Evolutionary conservation across 1,284 basidiomycete genomes (phyloP), one percentile per base, ranked within the genome.

Genomic region (Afroboletus lepidellus): DNA sequence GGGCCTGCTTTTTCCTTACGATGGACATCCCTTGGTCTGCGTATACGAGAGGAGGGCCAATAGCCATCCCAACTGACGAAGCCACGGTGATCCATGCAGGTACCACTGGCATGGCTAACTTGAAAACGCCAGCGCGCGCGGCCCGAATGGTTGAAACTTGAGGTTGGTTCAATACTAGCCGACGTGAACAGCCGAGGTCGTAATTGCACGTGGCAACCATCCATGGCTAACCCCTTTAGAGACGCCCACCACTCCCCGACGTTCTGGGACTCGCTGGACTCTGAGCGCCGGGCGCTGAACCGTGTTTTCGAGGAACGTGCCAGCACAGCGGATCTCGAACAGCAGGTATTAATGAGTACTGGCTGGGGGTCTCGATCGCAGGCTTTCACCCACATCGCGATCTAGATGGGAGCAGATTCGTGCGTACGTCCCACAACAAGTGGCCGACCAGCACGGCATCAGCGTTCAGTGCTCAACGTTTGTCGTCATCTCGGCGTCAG

Each of bases 1-100:
- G 12, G 24, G 62, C 73, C 53, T 54, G 80, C 87, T 81, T 85
- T 73, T 87, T 89, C 48, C 77, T 80, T 50, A 90, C 70, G 45
- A 90, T 90, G 20, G 85, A 90, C 48, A 75, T 69, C 4, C 86
- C 82, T 68, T 92, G 90, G 71, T 92, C 90, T 30, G 80, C 84
- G 60, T 92, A 92, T 11, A 92, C 88, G 62, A 83, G 70, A 5
- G 82, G 78, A 5, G 81, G 80, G 0, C 74, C 82, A 20, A 83
- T 62, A 24, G 81, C 81, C 81, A 81, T 81, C 37, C 75, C 79
- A 23, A 77, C 52, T 8, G 79, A 78, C 34, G 75, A 72, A 24
- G 72, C 41, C 3, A 66, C 67, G 11, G 74, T 68, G 18, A 81
- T 48, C 78, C 78, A 80, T 60, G 65, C 55, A 34, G 74, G 50